A percentile compares a stretch with the other conserved stretches of the same genome.
phyloP scores from a whole-genome alignment of 2,329 filamentous ascomycete genomes.

The Berkeleyomyces rouxiae region DNA sequence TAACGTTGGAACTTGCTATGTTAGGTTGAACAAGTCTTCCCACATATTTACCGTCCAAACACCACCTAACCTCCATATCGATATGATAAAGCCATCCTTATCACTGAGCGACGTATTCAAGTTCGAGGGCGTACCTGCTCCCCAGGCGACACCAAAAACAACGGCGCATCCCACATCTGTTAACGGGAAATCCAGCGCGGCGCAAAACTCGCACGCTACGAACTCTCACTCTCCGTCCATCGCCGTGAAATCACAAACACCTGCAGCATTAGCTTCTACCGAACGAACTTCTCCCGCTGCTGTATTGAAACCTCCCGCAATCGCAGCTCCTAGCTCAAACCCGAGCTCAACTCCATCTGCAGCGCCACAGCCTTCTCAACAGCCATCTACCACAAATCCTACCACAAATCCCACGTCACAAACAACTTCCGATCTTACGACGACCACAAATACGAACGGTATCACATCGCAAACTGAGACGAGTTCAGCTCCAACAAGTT shows the following conservation, averaged over 20 bases:
- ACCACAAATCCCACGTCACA: too few relatives aligned
- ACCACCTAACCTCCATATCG: conserved; percentile 11
- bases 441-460: too few relatives aligned
- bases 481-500: too few relatives aligned
- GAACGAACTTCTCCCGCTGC: background rate
- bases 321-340: background rate
- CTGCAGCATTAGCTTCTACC: background rate
- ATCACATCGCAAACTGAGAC: too few relatives aligned
- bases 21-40: conserved; percentile 10
- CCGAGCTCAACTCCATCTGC: background rate
- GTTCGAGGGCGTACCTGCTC: conserved; percentile 3
- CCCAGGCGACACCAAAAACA: background rate
- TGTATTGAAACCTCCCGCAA: background rate
- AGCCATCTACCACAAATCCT: too few relatives aligned
- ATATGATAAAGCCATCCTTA: conserved; percentile 10
- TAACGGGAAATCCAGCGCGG: background rate
- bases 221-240: background rate
- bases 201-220: background rate
- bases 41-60: conserved; percentile 11
- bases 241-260: background rate
- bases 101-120: conserved; percentile 7
- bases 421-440: too few relatives aligned
- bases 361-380: background rate
- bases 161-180: background rate
- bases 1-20: background rate